Conservation (phyloP, 2,329 filamentous ascomycete species). For the Coleophoma crateriformis region DNA sequence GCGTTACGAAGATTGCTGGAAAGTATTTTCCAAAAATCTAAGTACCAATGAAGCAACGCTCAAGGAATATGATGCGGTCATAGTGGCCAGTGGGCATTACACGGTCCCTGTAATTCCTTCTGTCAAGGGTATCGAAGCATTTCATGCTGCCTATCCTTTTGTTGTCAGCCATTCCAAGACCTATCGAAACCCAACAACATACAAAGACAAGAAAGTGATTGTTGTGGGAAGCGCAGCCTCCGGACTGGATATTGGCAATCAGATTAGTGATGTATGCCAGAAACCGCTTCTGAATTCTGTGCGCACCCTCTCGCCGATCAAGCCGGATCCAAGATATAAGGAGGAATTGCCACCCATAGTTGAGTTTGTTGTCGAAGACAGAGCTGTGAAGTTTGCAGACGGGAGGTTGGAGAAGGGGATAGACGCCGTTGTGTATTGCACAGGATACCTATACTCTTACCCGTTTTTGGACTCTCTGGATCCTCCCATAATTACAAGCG, state of each 20-base stretch:
- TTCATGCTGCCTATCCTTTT: slow-evolving; percentile 52
- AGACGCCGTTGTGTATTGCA: slow-evolving; percentile 80
- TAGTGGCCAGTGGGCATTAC: slow-evolving; percentile 74
- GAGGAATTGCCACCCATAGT: slow-evolving; percentile 54
- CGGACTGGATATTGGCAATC: slow-evolving; percentile 74
- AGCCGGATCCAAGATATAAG: slow-evolving; percentile 22
- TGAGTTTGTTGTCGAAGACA: slow-evolving; percentile 45
- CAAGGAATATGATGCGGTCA: slow-evolving; percentile 59
- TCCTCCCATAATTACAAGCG: slow-evolving; percentile 58
- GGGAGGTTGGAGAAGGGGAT: slow-evolving; percentile 60
- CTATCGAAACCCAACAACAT: slow-evolving; percentile 64
- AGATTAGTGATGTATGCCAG: slow-evolving; percentile 59
- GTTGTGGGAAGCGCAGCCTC: slow-evolving; percentile 83
- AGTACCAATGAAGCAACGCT: slow-evolving; percentile 15
- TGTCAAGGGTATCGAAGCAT: slow-evolving; percentile 53
- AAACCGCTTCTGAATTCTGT: slow-evolving; percentile 61
- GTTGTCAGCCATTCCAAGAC: slow-evolving; percentile 72
- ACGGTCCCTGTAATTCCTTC: slow-evolving; percentile 62
- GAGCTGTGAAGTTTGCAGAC: slow-evolving; percentile 61
- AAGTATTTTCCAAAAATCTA: slow-evolving; percentile 23
- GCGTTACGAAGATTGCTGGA: slow-evolving; percentile 50
- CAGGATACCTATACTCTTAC: slow-evolving; percentile 81
- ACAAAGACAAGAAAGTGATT: slow-evolving; percentile 66
- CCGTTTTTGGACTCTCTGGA: slow-evolving; percentile 57
- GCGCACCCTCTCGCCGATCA: slow-evolving; percentile 41